Evolutionary conservation across 2,329 filamentous ascomycete species (phyloP), one percentile per base, ranked within the genome.

Genomic region (Cercospora sp.): DNA sequence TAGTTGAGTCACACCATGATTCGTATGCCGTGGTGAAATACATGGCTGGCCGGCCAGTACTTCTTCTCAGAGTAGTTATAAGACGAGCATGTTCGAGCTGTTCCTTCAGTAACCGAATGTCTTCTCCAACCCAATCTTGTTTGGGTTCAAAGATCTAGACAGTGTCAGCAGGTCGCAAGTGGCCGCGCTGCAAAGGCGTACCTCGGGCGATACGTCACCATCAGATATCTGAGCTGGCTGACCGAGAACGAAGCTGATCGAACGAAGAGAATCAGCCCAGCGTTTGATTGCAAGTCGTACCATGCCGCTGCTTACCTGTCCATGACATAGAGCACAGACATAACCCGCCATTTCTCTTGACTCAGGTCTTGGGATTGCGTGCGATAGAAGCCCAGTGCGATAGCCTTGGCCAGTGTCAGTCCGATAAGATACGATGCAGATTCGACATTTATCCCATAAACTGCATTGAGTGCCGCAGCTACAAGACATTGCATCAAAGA

Each of bases 401-500:
- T 43, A n/a, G 32, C 62, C 7, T 43, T 57, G 8, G 51, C 30
- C 49, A 65, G n/a, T 13, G 62, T 34, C n/a, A 65, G 6, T 18
- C 45, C 51, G 8, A 58, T n/a, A 43, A 65, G 16, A 24, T 55
- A 18, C 16, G 62, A 16, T 16, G 28, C 62, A 45, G 45, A 37
- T 16, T 37, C 28, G 32, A 40, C 30, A 18, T 21, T 53, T 10
- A 18, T 13, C 4, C 51, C 62, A 58, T 65, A 51, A 3, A 65
- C 9, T 26, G 49, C 62, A 49, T 45, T 18, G 28, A 65, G n/a
- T 40, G 62, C 9, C 10, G 32, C 45, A 58, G 62, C 49, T 16
- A 65, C n/a, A 45, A 65, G 45, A 32, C 62, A 65, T 40, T 65
- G 62, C 45, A 65, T 43, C 18, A 24, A 45, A 10, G 37, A n/a